These are phyloP conservation scores for Marchantia paleacea DNA, from an alignment of 225 moss, liverwort and hornwort species.

Conservation along the genomic window DNA sequence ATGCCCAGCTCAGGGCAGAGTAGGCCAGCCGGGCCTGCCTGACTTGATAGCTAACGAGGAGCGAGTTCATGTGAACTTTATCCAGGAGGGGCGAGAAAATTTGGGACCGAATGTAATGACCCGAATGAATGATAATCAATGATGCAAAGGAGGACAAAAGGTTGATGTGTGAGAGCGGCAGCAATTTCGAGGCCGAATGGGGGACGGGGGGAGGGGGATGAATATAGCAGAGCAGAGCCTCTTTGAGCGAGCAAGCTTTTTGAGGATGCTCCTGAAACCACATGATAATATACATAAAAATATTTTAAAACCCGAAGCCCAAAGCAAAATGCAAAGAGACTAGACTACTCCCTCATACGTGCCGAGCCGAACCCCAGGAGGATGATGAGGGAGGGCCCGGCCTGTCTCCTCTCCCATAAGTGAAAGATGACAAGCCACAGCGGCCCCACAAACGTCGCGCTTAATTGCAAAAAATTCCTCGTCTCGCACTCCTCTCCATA, in stretches of 20 bases:
- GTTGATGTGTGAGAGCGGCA: background rate
- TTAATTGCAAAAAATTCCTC: constrained; percentile 7
- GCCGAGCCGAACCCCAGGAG: background rate
- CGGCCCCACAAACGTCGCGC: background rate
- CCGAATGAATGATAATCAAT: background rate
- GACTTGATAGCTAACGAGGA: background rate
- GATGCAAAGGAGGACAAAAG: background rate
- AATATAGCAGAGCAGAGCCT: background rate
- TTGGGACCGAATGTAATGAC: background rate
- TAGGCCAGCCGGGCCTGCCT: background rate
- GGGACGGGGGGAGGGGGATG: background rate
- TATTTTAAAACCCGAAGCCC: background rate
- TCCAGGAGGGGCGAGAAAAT: background rate
- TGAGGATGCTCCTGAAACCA: background rate
- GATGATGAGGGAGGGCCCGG: background rate
- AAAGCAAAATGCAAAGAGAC: background rate
- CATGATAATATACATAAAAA: background rate
- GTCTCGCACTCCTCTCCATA: background rate
- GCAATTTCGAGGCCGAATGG: background rate
- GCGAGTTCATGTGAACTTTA: background rate
- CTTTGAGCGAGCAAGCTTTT: background rate
- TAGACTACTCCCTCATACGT: background rate
- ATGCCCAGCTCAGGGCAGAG: background rate
- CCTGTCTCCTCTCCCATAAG: constrained; percentile 6
- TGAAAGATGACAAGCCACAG: constrained; percentile 4